A percentile compares a stretch with the other conserved stretches of the same genome.
Conservation (phyloP, 805 yeast species). For the Myxozyma monticola region DNA sequence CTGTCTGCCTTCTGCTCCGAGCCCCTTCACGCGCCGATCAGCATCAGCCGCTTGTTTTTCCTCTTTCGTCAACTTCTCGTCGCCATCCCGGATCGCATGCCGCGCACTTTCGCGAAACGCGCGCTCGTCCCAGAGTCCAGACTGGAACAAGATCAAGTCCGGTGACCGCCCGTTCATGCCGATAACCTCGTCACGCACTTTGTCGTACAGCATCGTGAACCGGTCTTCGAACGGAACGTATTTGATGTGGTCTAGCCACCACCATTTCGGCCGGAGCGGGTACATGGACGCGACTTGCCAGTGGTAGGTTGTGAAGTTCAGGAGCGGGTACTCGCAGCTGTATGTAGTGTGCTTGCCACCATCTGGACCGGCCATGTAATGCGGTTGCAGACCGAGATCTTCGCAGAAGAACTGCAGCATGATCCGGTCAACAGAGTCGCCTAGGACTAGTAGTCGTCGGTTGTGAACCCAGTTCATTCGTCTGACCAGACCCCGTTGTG, state of each 20-base stretch:
- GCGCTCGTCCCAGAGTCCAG: conserved; percentile 30
- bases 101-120: conserved; percentile 22
- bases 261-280: conserved; percentile 27
- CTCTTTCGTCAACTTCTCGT: conserved; percentile 6
- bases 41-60: background rate
- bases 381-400: conserved; percentile 1
- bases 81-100: conserved; percentile 8
- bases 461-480: conserved; percentile 26
- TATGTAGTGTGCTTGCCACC: conserved; percentile 29
- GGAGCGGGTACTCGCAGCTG: conserved; percentile 10
- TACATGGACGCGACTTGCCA: conserved; percentile 29
- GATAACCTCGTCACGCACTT: conserved; percentile 8
- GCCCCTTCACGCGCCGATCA: conserved; percentile 6
- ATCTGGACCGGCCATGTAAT: background rate
- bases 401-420: conserved; percentile 24
- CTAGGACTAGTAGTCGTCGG: conserved; percentile 23
- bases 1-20: conserved; percentile 26
- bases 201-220: conserved; percentile 14
- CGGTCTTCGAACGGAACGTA: conserved; percentile 28
- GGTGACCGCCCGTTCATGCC: conserved; percentile 25
- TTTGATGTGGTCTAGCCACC: conserved; percentile 25
- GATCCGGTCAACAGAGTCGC: conserved; percentile 29
- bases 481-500: conserved; percentile 12
- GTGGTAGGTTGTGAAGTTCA: conserved; percentile 24
- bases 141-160: conserved; percentile 22